phyloP scores from a whole-genome alignment of 768 basidiomycete species.

The Leccinellum rugosiceps region DNA sequence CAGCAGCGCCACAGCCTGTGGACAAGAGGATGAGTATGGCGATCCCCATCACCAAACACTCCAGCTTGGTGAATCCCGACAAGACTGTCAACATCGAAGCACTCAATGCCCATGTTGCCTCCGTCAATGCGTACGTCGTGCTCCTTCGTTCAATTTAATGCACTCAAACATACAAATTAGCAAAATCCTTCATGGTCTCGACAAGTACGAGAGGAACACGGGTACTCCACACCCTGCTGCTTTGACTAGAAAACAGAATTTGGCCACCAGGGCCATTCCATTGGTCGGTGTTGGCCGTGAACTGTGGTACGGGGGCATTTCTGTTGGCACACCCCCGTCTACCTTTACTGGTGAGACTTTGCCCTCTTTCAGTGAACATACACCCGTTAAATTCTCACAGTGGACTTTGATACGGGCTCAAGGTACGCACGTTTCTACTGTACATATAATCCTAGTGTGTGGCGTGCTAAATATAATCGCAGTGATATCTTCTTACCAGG shows the following conservation, averaged over 20 bases:
- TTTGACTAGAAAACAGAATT: not conserved
- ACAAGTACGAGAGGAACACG: conserved; percentile 1
- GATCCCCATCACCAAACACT: conserved; percentile 12
- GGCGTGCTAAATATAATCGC: not conserved
- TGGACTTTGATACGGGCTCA: conserved; percentile 2
- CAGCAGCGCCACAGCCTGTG: conserved; percentile 3
- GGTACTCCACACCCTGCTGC: not conserved
- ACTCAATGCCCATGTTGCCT: conserved; percentile 3
- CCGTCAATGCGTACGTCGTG: conserved; percentile 7
- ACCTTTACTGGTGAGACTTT: not conserved
- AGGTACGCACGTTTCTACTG: conserved; percentile 6
- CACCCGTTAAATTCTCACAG: not conserved
- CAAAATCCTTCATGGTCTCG: conserved; percentile 1
- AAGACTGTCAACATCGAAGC: conserved; percentile 3
- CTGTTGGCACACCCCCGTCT: conserved; percentile 2
- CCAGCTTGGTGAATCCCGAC: conserved; percentile 3
- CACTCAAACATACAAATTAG: not conserved
- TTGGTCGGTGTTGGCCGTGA: not conserved
- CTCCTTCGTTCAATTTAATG: not conserved
- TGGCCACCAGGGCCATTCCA: not conserved
- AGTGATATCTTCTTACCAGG: conserved; percentile 31
- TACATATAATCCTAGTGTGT: not conserved
- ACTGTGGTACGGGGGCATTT: conserved; percentile 13
- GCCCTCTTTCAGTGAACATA: not conserved
- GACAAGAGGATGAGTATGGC: not conserved